Conservation (phyloP, 257 asterid genomes). For the Eucommia ulmoides region DNA sequence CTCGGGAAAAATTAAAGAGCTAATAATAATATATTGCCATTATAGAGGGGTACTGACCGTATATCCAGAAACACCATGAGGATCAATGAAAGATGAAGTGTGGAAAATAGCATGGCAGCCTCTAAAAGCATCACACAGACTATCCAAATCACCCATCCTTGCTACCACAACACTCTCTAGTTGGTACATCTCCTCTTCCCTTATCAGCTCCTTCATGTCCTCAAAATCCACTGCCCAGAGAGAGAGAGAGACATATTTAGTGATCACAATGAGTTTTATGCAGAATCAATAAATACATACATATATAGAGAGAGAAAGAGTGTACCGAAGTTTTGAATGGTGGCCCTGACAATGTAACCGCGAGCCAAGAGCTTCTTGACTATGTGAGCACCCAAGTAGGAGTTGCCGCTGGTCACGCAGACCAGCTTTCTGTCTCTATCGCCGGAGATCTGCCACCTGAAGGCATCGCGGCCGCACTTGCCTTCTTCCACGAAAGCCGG, state of each 20-base stretch:
- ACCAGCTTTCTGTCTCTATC: constrained; percentile 13
- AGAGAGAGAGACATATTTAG: too few species aligned
- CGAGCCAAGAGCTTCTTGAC: constrained; percentile 17
- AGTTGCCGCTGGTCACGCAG: constrained; percentile 27
- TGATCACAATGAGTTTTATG: too few species aligned
- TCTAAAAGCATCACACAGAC: constrained; percentile 17
- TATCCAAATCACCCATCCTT: constrained; percentile 16
- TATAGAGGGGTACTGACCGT: constrained; percentile 11
- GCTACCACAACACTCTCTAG: constrained; percentile 21
- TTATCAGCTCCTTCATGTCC: constrained; percentile 19
- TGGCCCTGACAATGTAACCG: constrained; percentile 23
- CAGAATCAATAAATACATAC: not conserved
- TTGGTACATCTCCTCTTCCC: constrained; percentile 19
- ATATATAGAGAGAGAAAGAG: not conserved
- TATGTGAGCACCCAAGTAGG: constrained; percentile 22
- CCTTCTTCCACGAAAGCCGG: too few species aligned
- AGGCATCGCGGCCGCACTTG: too few species aligned
- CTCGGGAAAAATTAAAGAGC: too few species aligned
- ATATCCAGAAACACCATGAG: constrained; percentile 24
- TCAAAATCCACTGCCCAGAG: constrained; percentile 15
- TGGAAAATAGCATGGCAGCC: constrained; percentile 27
- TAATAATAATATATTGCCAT: too few species aligned
- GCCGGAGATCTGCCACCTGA: too few species aligned
- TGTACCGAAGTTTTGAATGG: constrained; percentile 15
- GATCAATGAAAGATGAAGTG: constrained; percentile 28